Evolutionary conservation across 1,284 basidiomycete genomes (phyloP), one percentile per base, ranked within the genome.

Genomic region (Uromyces viciae-fabae): DNA sequence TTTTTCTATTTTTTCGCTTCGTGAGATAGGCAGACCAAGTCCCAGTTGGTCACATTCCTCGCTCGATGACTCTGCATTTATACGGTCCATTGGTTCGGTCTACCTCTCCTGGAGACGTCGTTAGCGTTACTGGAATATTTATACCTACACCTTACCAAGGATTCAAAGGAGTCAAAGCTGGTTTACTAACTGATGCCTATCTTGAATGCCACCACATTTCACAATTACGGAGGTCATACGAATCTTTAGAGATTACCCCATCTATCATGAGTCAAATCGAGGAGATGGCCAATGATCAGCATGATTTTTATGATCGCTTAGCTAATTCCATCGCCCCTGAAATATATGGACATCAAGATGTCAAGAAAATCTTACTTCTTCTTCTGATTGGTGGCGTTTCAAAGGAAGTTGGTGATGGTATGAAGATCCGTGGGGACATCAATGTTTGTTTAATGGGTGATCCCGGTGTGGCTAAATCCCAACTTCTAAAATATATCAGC

Each of bases 401-500:
- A 77, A 99, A 99, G 88, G 89, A 90, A 25, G 94, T 96, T 86
- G 93, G 93, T 8, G 97, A 99, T 85, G 97, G 97, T 4, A 95
- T 99, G 94, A 98, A 94, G 88, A 99, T 99, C 84, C 90, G 97
- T 85, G 97, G 97, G 36, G 97, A 99, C 86, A 89, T 99, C 87
- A 99, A 99, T 84, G 89, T 99, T 33, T 99, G 97, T 87, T 87
- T 99, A 69, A 99, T 99, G 97, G 97, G 97, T 84, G 97, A 99
- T 87, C 97, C 97, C 72, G 97, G 97, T 91, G 96, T 99, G 82
- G 97, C 97, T 84, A 99, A 99, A 87, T 98, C 95, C 38, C 97
- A 99, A 86, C 86, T 99, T 78, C 89, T 99, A 83, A 99, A 99
- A 88, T 99, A 98, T 85, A 99, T 99, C 84, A 94, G 95, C 75